Conservation (phyloP, 305 asterid genomes). For the Fraxinus sp. region DNA sequence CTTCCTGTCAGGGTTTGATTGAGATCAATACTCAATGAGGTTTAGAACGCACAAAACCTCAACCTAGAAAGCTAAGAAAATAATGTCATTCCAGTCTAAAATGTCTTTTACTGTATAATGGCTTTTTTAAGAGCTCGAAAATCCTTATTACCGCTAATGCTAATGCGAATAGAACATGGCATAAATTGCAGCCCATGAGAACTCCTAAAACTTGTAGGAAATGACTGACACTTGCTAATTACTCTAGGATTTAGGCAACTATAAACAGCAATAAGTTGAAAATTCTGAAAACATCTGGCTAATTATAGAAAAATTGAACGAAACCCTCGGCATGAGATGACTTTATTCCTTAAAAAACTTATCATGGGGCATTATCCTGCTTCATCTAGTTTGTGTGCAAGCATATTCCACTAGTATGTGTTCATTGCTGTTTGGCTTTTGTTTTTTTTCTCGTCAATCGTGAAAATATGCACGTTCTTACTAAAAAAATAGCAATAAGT, state of each 20-base stretch:
- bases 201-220: neutral
- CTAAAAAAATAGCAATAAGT: neutral
- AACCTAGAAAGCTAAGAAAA: neutral
- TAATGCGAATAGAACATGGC: neutral
- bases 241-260: neutral
- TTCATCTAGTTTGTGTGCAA: neutral
- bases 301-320: neutral
- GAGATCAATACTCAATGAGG: neutral
- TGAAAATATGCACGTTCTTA: neutral
- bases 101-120: neutral
- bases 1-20: neutral
- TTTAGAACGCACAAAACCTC: neutral
- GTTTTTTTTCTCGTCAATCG: neutral
- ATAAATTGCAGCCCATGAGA: neutral
- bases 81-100: neutral
- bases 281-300: neutral
- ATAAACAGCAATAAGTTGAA: neutral
- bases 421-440: neutral
- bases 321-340: neutral
- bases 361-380: neutral
- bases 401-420: neutral
- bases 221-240: neutral
- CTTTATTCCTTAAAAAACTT: neutral
- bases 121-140: neutral
- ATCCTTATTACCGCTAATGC: neutral